Base-by-base conservation (phyloP, 768 basidiomycete genomes). In the Bullera alba region DNA sequence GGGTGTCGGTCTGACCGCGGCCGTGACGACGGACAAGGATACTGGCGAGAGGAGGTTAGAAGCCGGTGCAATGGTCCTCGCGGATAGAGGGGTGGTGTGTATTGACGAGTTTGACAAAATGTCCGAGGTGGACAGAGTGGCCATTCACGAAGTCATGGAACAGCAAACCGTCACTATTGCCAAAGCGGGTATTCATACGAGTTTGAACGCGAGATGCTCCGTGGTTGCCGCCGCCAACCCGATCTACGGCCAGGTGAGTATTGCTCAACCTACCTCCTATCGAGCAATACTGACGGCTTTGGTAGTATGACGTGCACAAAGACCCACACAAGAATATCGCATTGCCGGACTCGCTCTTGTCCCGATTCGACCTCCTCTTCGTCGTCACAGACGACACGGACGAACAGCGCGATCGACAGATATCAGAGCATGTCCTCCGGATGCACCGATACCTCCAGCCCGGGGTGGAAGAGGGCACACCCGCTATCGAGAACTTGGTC, bases 81-180 rank as follows among this genome's bases (percentile, higher is more conserved):
- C 95, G 25, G 95, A 99, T 74, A 83, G 93, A 61, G 95, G 95
- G 16, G 91, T 99, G 19, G 93, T 99, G 38, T 99, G 95, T 73
- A 97, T 99, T 62, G 95, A 99, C 74, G 95, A 99, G 75, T 99
- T 99, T 67, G 95, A 99, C 79, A 99, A 99, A 73, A 97, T 99
- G 95, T 92, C 89, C 23, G 95, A 99, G 69, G 80, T 97, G 58
- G 95, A 99, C 76, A 83, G 95, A 59, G 93, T 97, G 17, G 93
- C 95, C 28, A 99, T 99, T 64, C 95, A 99, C 75, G 95, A 99
- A 81, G 95, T 97, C 68, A 99, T 99, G 95, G 95, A 97, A 71
- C 93, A 96, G 73, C 95, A 99, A 70, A 99, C 95, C 0, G 93
- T 99, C 41, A 97, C 95, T 7, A 99, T 99, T 58, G 95, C 95